Evolutionary conservation across 768 basidiomycete species (phyloP).

Genomic region (Kwoniella sp.): DNA sequence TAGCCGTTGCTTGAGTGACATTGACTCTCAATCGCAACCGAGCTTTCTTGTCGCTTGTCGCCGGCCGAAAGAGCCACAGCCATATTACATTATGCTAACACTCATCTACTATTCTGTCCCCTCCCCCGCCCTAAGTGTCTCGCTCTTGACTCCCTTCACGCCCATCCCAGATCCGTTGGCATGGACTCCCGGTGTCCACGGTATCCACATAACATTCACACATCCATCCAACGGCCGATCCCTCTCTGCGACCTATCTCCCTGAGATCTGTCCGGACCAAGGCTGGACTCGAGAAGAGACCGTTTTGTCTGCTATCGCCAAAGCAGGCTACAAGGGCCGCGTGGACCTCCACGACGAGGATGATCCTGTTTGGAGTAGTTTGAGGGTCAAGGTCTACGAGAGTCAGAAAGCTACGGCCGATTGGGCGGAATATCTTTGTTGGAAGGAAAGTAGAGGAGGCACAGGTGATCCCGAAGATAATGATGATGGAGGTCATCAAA

Average conservation of each 20-base stretch:
- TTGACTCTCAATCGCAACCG: too few relatives aligned
- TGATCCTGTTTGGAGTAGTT: conserved; percentile 37
- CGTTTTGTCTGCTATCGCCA: conserved; percentile 85
- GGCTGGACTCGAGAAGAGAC: conserved; percentile 92
- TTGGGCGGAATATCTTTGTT: conserved; percentile 40
- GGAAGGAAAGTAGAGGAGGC: conserved; percentile 24
- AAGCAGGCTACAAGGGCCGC: conserved; percentile 69
- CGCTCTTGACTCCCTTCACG: conserved; percentile 91
- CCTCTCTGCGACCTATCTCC: conserved; percentile 87
- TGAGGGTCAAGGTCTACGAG: conserved; percentile 47
- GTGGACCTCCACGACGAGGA: conserved; percentile 42
- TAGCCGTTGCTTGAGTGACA: too few relatives aligned
- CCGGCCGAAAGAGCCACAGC: too few relatives aligned
- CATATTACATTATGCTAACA: too few relatives aligned
- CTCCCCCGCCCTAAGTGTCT: conserved; percentile 63
- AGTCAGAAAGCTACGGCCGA: conserved; percentile 45
- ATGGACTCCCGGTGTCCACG: conserved; percentile 90
- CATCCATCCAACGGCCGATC: conserved; percentile 57
- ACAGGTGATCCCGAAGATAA: background rate
- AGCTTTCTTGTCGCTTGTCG: too few relatives aligned
- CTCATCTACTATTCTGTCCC: background rate
- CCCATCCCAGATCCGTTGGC: conserved; percentile 79
- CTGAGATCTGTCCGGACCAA: conserved; percentile 87
- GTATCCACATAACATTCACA: conserved; percentile 83
- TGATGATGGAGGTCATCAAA: too few relatives aligned